These are phyloP conservation scores for Mycena citricolor DNA, from an alignment of 1,284 basidiomycete species.

Conservation along the genomic window DNA sequence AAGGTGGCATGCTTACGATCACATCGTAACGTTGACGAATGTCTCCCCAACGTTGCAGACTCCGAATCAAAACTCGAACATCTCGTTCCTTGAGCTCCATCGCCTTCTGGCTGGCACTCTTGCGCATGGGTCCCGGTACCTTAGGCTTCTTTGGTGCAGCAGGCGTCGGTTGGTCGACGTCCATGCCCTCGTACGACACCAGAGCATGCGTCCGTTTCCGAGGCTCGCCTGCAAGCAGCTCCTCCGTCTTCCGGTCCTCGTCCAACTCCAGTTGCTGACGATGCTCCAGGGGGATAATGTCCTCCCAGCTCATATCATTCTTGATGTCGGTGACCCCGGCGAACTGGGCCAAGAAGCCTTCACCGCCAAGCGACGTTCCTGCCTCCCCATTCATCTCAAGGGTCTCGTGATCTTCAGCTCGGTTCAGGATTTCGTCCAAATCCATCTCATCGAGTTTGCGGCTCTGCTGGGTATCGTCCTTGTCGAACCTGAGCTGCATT, in stretches of 20 bases:
- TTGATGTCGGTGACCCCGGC: constrained; percentile 97
- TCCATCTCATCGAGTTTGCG: constrained; percentile 99
- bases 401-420: constrained; percentile 97
- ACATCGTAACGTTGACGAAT: constrained; percentile 92
- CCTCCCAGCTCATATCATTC: constrained; percentile 98
- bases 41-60: constrained; percentile 97
- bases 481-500: constrained; percentile 78
- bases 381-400: constrained; percentile 77
- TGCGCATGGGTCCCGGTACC: constrained; percentile 64
- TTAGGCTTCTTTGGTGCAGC: constrained; percentile 74
- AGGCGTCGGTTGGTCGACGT: constrained; percentile 70
- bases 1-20: constrained; percentile 63
- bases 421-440: constrained; percentile 95
- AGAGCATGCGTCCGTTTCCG: constrained; percentile 85
- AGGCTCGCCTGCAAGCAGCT: constrained; percentile 61
- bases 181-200: constrained; percentile 90
- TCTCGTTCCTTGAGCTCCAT: constrained; percentile 98
- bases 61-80: constrained; percentile 92
- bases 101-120: constrained; percentile 88
- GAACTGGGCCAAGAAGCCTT: constrained; percentile 94
- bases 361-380: constrained; percentile 89
- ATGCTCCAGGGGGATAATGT: constrained; percentile 95
- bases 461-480: constrained; percentile 89
- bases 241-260: constrained; percentile 69
- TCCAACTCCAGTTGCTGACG: constrained; percentile 85